phyloP scores from a whole-genome alignment of 2,329 filamentous ascomycete species.

The Teratosphaeria nubilosa region DNA sequence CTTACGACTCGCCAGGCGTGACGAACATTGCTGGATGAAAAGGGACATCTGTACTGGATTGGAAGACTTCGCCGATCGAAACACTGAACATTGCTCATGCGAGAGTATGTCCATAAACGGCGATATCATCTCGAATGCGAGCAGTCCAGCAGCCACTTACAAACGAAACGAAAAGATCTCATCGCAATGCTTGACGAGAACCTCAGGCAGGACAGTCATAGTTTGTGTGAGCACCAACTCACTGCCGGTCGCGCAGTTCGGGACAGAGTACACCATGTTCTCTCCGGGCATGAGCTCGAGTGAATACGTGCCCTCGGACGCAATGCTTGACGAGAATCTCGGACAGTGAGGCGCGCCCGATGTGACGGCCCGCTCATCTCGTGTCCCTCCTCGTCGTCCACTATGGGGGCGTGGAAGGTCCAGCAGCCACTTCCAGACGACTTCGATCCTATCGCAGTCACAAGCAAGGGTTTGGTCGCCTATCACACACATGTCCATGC shows the following conservation, averaged over 20 bases:
- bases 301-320: too few relatives aligned
- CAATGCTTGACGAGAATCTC: neutral
- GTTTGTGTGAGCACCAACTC: neutral
- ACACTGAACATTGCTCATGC: neutral
- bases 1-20: slow-evolving; percentile 70
- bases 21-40: slow-evolving; percentile 51
- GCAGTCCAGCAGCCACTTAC: slow-evolving; percentile 3
- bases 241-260: neutral
- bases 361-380: too few relatives aligned
- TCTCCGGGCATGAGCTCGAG: neutral
- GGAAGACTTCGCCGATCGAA: neutral
- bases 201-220: neutral
- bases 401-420: neutral
- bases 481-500: too few relatives aligned
- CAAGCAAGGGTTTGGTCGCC: neutral
- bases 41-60: neutral
- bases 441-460: neutral
- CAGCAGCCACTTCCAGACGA: slow-evolving; percentile 4
- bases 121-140: neutral
- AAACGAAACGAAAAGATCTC: neutral
- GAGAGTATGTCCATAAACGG: neutral
- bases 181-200: neutral
- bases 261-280: neutral
- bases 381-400: neutral
- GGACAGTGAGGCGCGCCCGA: neutral